Evolutionary conservation across 2,329 filamentous ascomycete genomes (phyloP).

Genomic region (Neonectria ditissima): DNA sequence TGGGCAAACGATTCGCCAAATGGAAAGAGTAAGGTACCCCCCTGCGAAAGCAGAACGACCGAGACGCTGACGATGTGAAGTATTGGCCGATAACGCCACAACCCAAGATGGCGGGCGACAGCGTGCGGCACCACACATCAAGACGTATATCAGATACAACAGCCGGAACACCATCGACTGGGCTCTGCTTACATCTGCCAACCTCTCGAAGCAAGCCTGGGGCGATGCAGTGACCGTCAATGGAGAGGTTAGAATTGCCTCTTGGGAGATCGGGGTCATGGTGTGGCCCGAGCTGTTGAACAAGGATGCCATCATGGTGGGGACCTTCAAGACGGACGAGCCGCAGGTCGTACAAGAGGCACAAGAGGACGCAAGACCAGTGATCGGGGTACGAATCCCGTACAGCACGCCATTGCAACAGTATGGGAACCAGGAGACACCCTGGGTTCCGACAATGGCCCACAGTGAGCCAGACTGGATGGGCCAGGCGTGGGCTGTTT

Average conservation of each 20-base stretch:
- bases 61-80: conserved; percentile 36
- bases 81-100: conserved; percentile 36
- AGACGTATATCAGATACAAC: conserved; percentile 82
- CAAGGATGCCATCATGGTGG: conserved; percentile 70
- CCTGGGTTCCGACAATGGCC: conserved; percentile 78
- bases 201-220: conserved; percentile 91
- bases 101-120: conserved; percentile 68
- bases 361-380: conserved; percentile 41
- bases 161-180: conserved; percentile 74
- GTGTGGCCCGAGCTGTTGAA: conserved; percentile 78
- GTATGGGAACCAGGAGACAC: conserved; percentile 73
- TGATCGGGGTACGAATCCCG: conserved; percentile 82
- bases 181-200: conserved; percentile 92
- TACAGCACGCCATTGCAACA: conserved; percentile 80
- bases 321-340: conserved; percentile 72
- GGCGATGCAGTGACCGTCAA: conserved; percentile 70
- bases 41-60: neutral
- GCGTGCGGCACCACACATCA: conserved; percentile 86
- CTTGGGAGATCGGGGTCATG: conserved; percentile 86
- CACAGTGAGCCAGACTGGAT: conserved; percentile 73
- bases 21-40: conserved; percentile 48
- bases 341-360: conserved; percentile 51
- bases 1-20: conserved; percentile 74
- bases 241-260: conserved; percentile 77
- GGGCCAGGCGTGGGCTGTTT: conserved; percentile 55